Conservation (phyloP, 345 rosid genomes). For the Hibiscus mutabilis region DNA sequence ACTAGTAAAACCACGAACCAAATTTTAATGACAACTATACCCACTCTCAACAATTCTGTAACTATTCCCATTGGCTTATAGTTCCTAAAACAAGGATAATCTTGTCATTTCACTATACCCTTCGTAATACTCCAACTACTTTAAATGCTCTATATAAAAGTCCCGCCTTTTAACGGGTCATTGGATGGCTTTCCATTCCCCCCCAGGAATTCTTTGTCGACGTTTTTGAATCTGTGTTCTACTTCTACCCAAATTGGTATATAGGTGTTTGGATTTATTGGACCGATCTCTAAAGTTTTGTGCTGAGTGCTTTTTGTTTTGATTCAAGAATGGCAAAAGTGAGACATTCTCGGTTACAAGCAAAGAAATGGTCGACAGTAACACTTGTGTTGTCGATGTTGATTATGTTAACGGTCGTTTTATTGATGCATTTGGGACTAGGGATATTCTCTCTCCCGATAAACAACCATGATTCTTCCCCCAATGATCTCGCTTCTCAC, state of each 20-base stretch:
- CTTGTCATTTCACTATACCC: background rate
- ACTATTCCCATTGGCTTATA: background rate
- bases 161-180: background rate
- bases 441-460: conserved; percentile 67
- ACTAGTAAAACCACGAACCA: background rate
- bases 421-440: conserved; percentile 61
- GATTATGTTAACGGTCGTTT: conserved; percentile 54
- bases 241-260: background rate
- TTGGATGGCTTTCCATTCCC: background rate
- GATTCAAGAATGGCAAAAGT: conserved; percentile 46
- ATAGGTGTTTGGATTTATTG: background rate
- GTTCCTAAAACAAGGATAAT: background rate
- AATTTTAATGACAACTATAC: background rate
- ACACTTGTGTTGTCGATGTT: conserved; percentile 50
- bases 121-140: background rate
- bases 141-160: background rate
- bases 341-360: conserved; percentile 56
- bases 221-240: background rate
- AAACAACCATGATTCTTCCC: conserved; percentile 38
- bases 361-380: conserved; percentile 53
- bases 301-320: background rate
- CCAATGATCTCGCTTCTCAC: conserved; percentile 43
- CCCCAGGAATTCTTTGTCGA: background rate
- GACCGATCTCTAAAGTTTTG: conserved; percentile 20
- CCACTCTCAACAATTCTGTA: background rate